These are phyloP conservation scores for Cephaloascus albidus DNA, from an alignment of 805 yeast species.

Conservation along the genomic window DNA sequence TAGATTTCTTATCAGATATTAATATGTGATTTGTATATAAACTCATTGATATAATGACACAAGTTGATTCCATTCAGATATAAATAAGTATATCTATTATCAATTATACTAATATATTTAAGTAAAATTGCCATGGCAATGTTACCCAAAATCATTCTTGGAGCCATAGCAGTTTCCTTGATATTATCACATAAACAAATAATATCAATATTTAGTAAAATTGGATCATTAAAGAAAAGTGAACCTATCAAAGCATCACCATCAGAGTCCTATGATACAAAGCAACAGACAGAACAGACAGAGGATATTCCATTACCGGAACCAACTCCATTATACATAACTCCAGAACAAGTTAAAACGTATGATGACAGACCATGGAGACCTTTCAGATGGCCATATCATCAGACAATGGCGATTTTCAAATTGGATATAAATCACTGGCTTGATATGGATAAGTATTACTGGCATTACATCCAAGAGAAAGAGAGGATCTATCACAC, in stretches of 20 bases:
- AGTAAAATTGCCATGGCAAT: not conserved
- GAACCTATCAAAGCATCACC: not conserved
- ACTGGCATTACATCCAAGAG: conserved; percentile 30
- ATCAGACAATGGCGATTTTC: conserved; percentile 36
- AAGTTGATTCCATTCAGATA: too few species aligned
- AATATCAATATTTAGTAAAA: not conserved
- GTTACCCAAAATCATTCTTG: conserved; percentile 2
- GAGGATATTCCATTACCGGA: conserved; percentile 10
- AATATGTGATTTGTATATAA: not conserved
- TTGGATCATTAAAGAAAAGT: not conserved
- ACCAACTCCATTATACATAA: conserved; percentile 31
- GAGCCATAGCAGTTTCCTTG: conserved; percentile 6
- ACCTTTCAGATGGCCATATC: conserved; percentile 38
- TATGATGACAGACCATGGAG: conserved; percentile 39
- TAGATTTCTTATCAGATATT: not conserved
- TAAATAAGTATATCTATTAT: not conserved
- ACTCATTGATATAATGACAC: not conserved
- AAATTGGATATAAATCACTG: conserved; percentile 34
- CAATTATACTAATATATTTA: not conserved
- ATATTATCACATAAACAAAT: conserved; percentile 9
- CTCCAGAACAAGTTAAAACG: conserved; percentile 31
- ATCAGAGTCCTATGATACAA: not conserved
- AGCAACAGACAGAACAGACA: too few species aligned
- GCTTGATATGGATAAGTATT: conserved; percentile 39
- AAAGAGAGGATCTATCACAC: conserved; percentile 26